Evolutionary conservation across 2,329 filamentous ascomycete species (phyloP).

Genomic region (Ophiostoma piceae): DNA sequence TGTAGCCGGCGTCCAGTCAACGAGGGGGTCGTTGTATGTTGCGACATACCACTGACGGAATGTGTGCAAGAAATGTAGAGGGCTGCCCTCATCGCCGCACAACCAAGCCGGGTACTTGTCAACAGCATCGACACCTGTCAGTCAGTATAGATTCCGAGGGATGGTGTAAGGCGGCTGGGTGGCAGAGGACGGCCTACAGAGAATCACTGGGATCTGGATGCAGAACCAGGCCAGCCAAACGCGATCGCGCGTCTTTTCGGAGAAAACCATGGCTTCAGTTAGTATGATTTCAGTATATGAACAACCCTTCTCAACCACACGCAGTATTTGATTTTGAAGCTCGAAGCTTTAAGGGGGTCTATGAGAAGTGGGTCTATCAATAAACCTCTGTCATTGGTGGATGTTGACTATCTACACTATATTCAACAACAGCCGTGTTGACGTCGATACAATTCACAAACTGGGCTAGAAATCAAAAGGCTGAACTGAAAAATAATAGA

Average conservation of each 20-base stretch:
- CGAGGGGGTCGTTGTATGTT: constrained; percentile 51
- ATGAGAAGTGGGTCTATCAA: neutral
- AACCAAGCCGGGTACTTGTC: constrained; percentile 48
- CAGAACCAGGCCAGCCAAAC: constrained; percentile 35
- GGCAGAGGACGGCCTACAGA: constrained; percentile 29
- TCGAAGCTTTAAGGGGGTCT: neutral
- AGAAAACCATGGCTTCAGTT: constrained; percentile 10
- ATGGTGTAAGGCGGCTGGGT: neutral
- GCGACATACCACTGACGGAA: constrained; percentile 45
- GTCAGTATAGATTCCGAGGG: neutral
- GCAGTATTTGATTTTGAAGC: neutral
- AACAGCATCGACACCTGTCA: constrained; percentile 49
- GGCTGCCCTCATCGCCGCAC: constrained; percentile 39
- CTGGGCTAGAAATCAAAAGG: no score
- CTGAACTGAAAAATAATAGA: no score
- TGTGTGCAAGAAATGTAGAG: constrained; percentile 44
- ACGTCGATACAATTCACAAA: no score
- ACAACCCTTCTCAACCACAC: neutral
- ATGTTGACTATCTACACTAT: neutral
- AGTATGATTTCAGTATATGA: neutral
- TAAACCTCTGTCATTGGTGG: neutral
- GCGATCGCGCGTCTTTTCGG: constrained; percentile 28
- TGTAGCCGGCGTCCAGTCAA: constrained; percentile 36
- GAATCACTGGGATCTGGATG: constrained; percentile 33
- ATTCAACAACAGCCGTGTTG: neutral